Evolutionary conservation across 2,329 filamentous ascomycete genomes (phyloP), one percentile per base, ranked within the genome.

Genomic region (Xylariaceae sp.): DNA sequence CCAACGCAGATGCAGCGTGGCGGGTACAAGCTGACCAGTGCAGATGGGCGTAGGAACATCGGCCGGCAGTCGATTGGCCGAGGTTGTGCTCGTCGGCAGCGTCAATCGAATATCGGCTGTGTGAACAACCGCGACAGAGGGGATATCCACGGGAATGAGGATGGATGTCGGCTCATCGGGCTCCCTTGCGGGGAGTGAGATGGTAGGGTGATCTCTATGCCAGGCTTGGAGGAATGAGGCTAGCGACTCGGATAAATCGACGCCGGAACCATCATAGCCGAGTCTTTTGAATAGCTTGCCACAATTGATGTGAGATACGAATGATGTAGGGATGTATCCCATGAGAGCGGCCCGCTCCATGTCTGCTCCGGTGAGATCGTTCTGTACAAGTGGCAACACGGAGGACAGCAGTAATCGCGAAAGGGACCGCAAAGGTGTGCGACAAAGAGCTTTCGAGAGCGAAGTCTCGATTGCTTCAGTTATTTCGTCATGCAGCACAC

Each of bases 101-200:
- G 76, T 71, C 1, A 89, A 70, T 28, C 75, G 74, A 28, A 93
- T 78, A 47, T 88, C 83, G 2, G 88, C 87, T 0, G 89, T 95
- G 69, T 96, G 88, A 0, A 97, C 82, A 17, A 96, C 82, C 44
- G 89, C 83, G 2, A 96, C 78, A 1, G 87, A 85, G 0, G 93
- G 93, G 1, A 99, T 84, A 53, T 96, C 90, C 13, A 99, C 92
- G 0, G 92, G 89, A 48, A 99, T 95, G 31, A 88, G 76, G 60
- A 99, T 92, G 12, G 84, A 85, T 17, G 80, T 79, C 55, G 69
- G 76, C 17, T 79, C 73, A 18, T 70, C 45, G 22, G 69, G 64
- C 39, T 73, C 62, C 1, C 58, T 55, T 38, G 71, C 62, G 5
- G 55, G 57, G 0, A 75, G 55, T 2, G 42, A 17, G 1, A 78